phyloP scores from a whole-genome alignment of 116 monocot genomes.

The Trichopus zeylanicus region DNA sequence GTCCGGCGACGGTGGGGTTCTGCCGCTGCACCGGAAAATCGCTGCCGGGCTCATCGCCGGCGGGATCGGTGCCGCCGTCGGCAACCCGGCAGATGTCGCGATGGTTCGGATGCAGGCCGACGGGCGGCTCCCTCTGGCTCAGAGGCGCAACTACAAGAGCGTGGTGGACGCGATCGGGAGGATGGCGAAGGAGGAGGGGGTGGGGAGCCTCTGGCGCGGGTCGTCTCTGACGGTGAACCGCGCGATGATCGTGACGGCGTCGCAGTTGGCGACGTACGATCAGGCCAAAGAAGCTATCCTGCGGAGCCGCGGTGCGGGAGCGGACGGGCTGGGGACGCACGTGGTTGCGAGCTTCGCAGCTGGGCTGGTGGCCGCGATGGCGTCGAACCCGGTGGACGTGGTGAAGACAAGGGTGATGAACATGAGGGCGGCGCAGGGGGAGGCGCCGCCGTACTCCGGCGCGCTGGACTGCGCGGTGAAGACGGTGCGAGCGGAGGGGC shows the following conservation, averaged over 20 bases:
- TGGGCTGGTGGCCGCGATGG: slow-evolving; percentile 69
- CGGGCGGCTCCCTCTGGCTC: slow-evolving; percentile 51
- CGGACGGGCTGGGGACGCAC: slow-evolving; percentile 71
- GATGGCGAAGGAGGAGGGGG: slow-evolving; percentile 46
- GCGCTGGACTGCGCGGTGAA: slow-evolving; percentile 76
- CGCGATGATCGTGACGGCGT: slow-evolving; percentile 92
- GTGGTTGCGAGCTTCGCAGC: slow-evolving; percentile 75
- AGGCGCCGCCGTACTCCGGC: slow-evolving; percentile 46
- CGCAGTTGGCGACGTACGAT: slow-evolving; percentile 92
- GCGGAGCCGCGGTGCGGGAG: slow-evolving; percentile 3
- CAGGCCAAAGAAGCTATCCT: slow-evolving; percentile 83
- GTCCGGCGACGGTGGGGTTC: slow-evolving; percentile 21
- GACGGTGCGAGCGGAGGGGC: slow-evolving; percentile 67
- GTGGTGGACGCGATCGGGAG: slow-evolving; percentile 48
- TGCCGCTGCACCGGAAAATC: slow-evolving; percentile 70
- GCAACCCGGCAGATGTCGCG: slow-evolving; percentile 91
- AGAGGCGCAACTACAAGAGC: slow-evolving; percentile 57
- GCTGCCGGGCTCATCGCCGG: slow-evolving; percentile 76
- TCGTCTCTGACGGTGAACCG: slow-evolving; percentile 81
- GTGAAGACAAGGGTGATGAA: slow-evolving; percentile 95
- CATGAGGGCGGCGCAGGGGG: slow-evolving; percentile 52
- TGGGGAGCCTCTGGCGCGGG: slow-evolving; percentile 67
- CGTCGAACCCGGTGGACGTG: slow-evolving; percentile 89
- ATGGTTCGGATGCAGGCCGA: slow-evolving; percentile 97
- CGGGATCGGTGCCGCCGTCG: slow-evolving; percentile 73